These are phyloP conservation scores for Monosporascus sp. DNA, from an alignment of 2,329 filamentous ascomycete species.

Conservation along the genomic window DNA sequence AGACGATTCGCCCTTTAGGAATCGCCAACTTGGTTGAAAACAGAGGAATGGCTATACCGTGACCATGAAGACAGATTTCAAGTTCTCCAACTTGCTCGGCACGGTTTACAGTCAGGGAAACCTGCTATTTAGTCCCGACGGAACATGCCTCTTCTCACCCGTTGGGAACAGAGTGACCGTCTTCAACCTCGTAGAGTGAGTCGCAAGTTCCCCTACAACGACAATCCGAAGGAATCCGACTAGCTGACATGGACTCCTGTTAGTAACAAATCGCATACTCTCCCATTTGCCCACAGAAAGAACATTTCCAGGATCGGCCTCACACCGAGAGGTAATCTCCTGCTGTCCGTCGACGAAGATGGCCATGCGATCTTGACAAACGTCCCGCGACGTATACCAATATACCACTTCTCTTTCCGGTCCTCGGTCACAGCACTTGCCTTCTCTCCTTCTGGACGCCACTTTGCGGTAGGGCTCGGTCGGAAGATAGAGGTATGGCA, in stretches of 20 bases:
- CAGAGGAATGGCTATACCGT: conserved; percentile 19
- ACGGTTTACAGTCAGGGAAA: conserved; percentile 99
- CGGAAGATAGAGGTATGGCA: conserved; percentile 93
- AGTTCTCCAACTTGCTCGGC: conserved; percentile 97
- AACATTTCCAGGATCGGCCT: conserved; percentile 88
- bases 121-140: conserved; percentile 92
- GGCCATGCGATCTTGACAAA: conserved; percentile 92
- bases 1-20: not conserved
- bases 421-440: conserved; percentile 74
- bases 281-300: conserved; percentile 87
- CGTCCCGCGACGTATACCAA: conserved; percentile 73
- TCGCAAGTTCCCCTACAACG: conserved; percentile 1
- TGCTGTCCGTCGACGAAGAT: conserved; percentile 91
- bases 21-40: not conserved
- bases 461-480: conserved; percentile 86
- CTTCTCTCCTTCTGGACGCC: conserved; percentile 84
- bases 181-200: conserved; percentile 92
- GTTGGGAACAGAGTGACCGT: conserved; percentile 94
- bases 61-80: conserved; percentile 98
- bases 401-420: conserved; percentile 96
- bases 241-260: conserved; percentile 25
- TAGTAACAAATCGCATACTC: conserved; percentile 81
- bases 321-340: conserved; percentile 82
- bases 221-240: not conserved
- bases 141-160: conserved; percentile 89